A percentile compares a stretch with the other conserved stretches of the same genome.
These are phyloP conservation scores for California macrophylla DNA, from an alignment of 441 rosid genomes.

Conservation along the genomic window DNA sequence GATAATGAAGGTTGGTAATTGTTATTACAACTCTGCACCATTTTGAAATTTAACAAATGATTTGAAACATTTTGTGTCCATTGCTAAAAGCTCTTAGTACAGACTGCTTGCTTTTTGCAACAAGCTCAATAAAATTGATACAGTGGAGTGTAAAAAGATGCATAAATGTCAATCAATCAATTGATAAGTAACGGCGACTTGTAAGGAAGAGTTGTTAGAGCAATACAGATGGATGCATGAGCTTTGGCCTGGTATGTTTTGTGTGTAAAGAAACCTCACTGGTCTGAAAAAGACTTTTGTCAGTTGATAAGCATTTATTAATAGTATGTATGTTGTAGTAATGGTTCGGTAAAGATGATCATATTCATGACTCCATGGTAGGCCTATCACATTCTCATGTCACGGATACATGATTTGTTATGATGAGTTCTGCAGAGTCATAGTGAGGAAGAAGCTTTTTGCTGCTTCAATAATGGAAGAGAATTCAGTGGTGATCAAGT, in stretches of 20 bases:
- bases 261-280: not conserved
- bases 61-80: not conserved
- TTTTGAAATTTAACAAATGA: not conserved
- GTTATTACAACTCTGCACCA: not conserved
- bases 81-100: not conserved
- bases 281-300: not conserved
- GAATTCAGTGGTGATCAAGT: too few species aligned
- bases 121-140: not conserved
- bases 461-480: too few species aligned
- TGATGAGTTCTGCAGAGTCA: too few species aligned
- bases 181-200: not conserved
- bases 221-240: not conserved
- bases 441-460: too few species aligned
- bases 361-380: too few species aligned
- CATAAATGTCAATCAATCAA: not conserved
- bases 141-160: not conserved
- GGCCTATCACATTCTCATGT: too few species aligned
- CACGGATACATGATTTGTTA: too few species aligned
- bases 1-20: conserved; percentile 64
- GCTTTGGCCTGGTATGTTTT: not conserved
- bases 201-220: not conserved
- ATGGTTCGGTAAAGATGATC: too few species aligned
- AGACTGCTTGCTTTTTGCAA: not conserved
- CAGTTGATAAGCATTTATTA: too few species aligned
- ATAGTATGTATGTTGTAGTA: too few species aligned